Base-by-base conservation (phyloP, 2,329 filamentous ascomycete genomes). In the Fusarium liriodendri region DNA sequence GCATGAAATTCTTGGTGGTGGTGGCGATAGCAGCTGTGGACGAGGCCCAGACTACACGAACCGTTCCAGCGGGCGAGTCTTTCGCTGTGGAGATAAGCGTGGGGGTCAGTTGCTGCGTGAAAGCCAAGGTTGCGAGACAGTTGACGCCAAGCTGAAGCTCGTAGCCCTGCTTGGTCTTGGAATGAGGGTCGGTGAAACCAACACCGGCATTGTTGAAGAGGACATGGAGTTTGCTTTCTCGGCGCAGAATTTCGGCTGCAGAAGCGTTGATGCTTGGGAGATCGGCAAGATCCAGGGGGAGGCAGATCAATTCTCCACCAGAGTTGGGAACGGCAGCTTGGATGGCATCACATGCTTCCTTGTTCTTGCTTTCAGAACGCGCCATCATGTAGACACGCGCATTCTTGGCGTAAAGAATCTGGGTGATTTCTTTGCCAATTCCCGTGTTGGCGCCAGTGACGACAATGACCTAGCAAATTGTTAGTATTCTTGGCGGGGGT, bases 331-430 rank as follows among this genome's bases (percentile, higher is more conserved):
- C 42, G 0, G 77, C 69, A 9, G 78, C 63, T 52, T 83, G 80
- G 69, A 90, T 86, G 29, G 77, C 70, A 6, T 80, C 77, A 18
- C 90, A 87, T 13, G 87, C 86, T 0, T 75, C 64, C 4, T 80
- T 75, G 14, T 83, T 85, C 72, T 87, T 87, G 4, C 80, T 74
- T 20, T 82, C 73, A 1, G 82, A 85, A 22, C 89, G 86, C 0
- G 85, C 85, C 11, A 87, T 86, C 50, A 90, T 78, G 78, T 90
- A 90, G 35, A 91, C 86, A 6, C 82, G 89, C 40, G 83, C 88
- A 61, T 88, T 87, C n/a, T 83, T 84, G 5, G 80, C 76, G 77
- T 90, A 91, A 13, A 91, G 82, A 10, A 90, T 85, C 45, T 84
- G 83, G 47, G 82, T 82, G 10, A 90, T 82, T 66, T 89, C 86